Conservation (phyloP, 2,329 filamentous ascomycete genomes). For the Pseudocercospora macadamiae region DNA sequence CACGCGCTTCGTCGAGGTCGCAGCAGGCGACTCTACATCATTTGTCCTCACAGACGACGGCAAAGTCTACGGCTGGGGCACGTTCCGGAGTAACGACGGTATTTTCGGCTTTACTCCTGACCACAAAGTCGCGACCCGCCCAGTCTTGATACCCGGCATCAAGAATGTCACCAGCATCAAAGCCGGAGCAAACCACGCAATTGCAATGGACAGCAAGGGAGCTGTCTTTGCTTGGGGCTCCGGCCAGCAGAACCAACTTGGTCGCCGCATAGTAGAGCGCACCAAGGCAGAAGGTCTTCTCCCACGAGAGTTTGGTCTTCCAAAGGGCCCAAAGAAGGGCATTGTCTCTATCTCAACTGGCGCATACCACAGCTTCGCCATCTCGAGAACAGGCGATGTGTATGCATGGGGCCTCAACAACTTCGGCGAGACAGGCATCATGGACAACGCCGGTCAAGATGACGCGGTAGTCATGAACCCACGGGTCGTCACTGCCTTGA, state of each 20-base stretch:
- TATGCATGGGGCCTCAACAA: constrained; percentile 88
- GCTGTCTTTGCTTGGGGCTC: constrained; percentile 72
- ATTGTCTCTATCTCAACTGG: constrained; percentile 69
- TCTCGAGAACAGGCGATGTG: constrained; percentile 68
- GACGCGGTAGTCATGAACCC: constrained; percentile 74
- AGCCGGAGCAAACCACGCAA: constrained; percentile 70
- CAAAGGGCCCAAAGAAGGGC: constrained; percentile 49
- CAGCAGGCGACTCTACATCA: constrained; percentile 73
- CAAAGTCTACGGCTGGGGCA: constrained; percentile 80
- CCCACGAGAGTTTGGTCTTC: constrained; percentile 61
- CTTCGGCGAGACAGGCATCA: constrained; percentile 76
- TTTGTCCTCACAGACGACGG: constrained; percentile 77
- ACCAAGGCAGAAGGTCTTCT: constrained; percentile 57
- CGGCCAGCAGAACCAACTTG: constrained; percentile 72
- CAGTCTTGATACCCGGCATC: constrained; percentile 62
- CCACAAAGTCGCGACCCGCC: constrained; percentile 56
- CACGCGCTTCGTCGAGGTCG: constrained; percentile 68
- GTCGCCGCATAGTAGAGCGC: constrained; percentile 65
- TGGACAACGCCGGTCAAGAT: constrained; percentile 65
- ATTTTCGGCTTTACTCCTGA: constrained; percentile 65
- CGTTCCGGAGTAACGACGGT: constrained; percentile 72
- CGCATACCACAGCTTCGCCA: constrained; percentile 79
- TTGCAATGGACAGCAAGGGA: constrained; percentile 68
- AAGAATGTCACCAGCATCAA: constrained; percentile 68
- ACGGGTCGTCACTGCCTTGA: constrained; percentile 66